Evolutionary conservation across 2,329 filamentous ascomycete species (phyloP), one percentile per base, ranked within the genome.

Genomic region (Colletotrichum spaethianum): DNA sequence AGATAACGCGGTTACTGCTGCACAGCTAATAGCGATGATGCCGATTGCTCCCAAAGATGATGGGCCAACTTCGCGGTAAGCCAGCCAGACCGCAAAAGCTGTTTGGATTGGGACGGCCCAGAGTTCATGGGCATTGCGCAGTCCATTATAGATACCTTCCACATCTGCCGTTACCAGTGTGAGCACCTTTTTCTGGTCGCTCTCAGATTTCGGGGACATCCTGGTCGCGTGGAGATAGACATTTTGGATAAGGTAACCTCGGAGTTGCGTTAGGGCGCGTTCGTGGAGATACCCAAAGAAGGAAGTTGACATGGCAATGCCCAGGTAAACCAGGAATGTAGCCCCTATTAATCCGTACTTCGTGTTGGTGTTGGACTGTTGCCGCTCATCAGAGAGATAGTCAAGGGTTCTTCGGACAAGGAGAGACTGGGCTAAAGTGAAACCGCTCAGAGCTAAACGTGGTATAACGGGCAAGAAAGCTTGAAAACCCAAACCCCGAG

Each of bases 111-210:
- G 60, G 48, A 76, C 81, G 0, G 79, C 82, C 85, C 84, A 86
- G 5, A 82, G 66, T n/a, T 85, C 82, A 55, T 86, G 86, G 42
- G 85, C 70, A 0, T 68, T 74, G 2, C 75, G 68, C 4, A 80
- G 77, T 0, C 82, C 85, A 0, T 75, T 60, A 1, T 80, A 75
- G 2, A 87, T 82, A 7, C 82, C 79, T 67, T 86, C 85, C 16
- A 87, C 78, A 65, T 88, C 86, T 1, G 83, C 82, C 59, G 81
- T 84, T 85, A 87, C 87, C 2, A 87, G 77, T 0, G 86, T 86
- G 44, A 87, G 72, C 0, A 84, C 80, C 0, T 83, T 82, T 7
- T 82, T 79, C n/a, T 84, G 80, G 18, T 75, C 74, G 1, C 72
- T 72, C 1, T 61, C 75, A 4, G 72, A 68, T 9, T 74, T 63